A percentile compares a stretch with the other conserved stretches of the same genome.
Evolutionary conservation across 2,329 filamentous ascomycete species (phyloP).

Genomic region (Colletotrichum endophyticum): DNA sequence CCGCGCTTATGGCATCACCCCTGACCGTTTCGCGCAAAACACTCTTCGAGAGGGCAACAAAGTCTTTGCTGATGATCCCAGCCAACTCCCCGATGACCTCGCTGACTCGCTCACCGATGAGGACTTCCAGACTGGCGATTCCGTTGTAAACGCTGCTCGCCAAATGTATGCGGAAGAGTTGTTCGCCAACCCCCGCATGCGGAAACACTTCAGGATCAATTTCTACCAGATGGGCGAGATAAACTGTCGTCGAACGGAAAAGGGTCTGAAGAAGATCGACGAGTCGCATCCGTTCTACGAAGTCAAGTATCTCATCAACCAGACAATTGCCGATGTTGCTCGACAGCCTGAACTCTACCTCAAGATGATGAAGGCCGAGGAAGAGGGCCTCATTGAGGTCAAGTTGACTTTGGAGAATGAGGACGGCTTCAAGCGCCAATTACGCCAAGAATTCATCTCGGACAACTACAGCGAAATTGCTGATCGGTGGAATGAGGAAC

Average conservation of each 20-base stretch:
- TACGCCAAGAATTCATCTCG: constrained; percentile 86
- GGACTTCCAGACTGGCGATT: constrained; percentile 76
- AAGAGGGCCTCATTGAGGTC: constrained; percentile 90
- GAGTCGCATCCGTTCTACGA: constrained; percentile 97
- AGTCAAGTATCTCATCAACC: constrained; percentile 93
- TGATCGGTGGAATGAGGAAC: constrained; percentile 91
- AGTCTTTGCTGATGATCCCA: constrained; percentile 83
- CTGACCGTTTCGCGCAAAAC: constrained; percentile 88
- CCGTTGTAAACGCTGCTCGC: constrained; percentile 80
- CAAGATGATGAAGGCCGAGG: constrained; percentile 97
- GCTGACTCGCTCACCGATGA: constrained; percentile 78
- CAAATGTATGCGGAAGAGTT: constrained; percentile 92
- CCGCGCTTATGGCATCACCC: constrained; percentile 85
- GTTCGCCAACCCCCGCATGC: constrained; percentile 84
- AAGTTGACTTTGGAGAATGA: constrained; percentile 78
- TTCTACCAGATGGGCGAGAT: constrained; percentile 87
- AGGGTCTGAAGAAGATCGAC: constrained; percentile 90
- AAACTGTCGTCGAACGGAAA: constrained; percentile 90
- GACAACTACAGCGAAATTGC: constrained; percentile 96
- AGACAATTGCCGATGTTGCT: constrained; percentile 82
- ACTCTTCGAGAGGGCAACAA: constrained; percentile 79
- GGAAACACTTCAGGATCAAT: constrained; percentile 81
- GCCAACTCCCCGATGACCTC: constrained; percentile 81
- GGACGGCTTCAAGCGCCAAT: constrained; percentile 74
- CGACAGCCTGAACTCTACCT: constrained; percentile 87